phyloP scores from a whole-genome alignment of 257 asterid genomes.

The Solanum virginianum region DNA sequence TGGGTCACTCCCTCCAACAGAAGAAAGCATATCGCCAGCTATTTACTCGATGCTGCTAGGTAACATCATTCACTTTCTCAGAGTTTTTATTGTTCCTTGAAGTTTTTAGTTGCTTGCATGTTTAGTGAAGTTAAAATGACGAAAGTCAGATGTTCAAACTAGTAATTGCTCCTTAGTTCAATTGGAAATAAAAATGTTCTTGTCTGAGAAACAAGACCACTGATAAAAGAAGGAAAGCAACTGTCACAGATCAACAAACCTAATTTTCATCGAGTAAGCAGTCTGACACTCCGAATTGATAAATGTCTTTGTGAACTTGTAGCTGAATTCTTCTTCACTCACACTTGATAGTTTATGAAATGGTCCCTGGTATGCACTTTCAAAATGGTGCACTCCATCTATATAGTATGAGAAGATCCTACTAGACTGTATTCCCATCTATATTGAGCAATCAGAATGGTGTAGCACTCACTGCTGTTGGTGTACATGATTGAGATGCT shows the following conservation, averaged over 20 bases:
- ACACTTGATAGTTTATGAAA: neutral
- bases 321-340: neutral
- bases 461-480: neutral
- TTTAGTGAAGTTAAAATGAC: neutral
- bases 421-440: neutral
- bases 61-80: conserved; percentile 9
- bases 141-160: neutral
- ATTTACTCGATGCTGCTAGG: conserved; percentile 73
- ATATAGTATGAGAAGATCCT: neutral
- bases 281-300: neutral
- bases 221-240: neutral
- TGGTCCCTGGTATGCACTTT: neutral
- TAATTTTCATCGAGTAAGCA: neutral
- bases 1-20: conserved; percentile 76
- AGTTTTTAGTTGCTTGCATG: neutral
- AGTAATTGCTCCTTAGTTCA: neutral
- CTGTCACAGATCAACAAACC: neutral
- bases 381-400: neutral
- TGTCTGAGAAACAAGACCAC: neutral
- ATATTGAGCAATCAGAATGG: neutral
- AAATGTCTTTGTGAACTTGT: neutral
- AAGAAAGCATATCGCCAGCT: conserved; percentile 62
- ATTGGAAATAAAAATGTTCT: neutral
- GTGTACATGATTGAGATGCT: neutral
- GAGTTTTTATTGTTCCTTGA: neutral